A percentile compares a stretch with the other conserved stretches of the same genome.
Evolutionary conservation across 805 yeast species (phyloP).

Genomic region (Saturnispora bothae): DNA sequence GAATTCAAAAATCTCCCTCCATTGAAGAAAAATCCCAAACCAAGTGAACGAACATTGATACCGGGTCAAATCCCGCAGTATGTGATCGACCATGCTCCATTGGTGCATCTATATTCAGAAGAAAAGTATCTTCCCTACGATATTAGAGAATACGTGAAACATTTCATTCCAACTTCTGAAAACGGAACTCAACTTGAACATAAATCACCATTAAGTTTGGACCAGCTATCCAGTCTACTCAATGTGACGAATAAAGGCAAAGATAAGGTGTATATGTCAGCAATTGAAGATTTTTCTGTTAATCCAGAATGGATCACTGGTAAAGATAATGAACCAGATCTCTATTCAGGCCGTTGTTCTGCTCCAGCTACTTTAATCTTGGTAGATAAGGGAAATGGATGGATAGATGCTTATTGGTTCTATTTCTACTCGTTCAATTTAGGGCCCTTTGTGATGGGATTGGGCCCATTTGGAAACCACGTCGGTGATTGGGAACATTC

Average conservation of each 20-base stretch:
- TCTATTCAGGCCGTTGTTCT: conserved; percentile 58
- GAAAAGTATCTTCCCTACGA: conserved; percentile 82
- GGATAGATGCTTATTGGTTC: conserved; percentile 96
- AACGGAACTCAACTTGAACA: conserved; percentile 35
- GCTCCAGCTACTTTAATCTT: conserved; percentile 80
- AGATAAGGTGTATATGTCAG: conserved; percentile 44
- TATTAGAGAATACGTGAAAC: conserved; percentile 52
- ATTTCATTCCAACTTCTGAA: conserved; percentile 47
- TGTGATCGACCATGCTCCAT: conserved; percentile 59
- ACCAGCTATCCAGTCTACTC: conserved; percentile 29
- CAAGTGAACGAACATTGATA: conserved; percentile 28
- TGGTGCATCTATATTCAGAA: conserved; percentile 80
- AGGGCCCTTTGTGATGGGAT: conserved; percentile 96
- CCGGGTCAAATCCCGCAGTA: conserved; percentile 55
- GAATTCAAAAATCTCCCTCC: conserved; percentile 28
- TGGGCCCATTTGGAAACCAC: conserved; percentile 95
- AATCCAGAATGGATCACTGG: conserved; percentile 88
- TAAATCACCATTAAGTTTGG: conserved; percentile 16
- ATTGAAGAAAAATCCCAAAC: conserved; percentile 24
- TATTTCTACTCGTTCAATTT: conserved; percentile 87
- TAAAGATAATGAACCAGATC: conserved; percentile 49
- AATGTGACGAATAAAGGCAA: conserved; percentile 8
- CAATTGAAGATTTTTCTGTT: conserved; percentile 56
- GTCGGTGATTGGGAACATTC: conserved; percentile 99
- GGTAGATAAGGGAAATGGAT: conserved; percentile 87